Evolutionary conservation across 1,284 basidiomycete species (phyloP).

Genomic region (Puccinia horiana): DNA sequence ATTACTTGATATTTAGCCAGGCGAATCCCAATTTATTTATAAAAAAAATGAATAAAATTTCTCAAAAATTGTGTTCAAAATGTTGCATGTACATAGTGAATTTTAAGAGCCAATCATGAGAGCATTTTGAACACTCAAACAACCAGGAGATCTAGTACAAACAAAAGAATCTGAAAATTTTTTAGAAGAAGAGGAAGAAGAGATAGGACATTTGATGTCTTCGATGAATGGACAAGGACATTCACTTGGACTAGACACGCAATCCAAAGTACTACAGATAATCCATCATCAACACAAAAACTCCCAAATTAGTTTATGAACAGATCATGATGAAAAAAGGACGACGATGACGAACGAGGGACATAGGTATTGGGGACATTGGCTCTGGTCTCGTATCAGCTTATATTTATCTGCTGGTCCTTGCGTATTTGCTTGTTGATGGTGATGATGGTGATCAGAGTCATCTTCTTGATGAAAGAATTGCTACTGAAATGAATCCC

Average conservation of each 20-base stretch:
- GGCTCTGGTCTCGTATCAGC: neutral
- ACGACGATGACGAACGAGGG: constrained; percentile 11
- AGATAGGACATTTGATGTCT: constrained; percentile 45
- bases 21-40: too few species aligned
- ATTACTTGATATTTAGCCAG: too few species aligned
- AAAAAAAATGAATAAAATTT: too few species aligned
- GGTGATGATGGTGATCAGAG: neutral
- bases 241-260: constrained; percentile 27
- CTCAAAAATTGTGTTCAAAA: too few species aligned
- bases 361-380: constrained; percentile 34
- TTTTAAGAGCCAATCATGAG: constrained; percentile 22
- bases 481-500: constrained; percentile 1
- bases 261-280: constrained; percentile 21
- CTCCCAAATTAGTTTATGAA: neutral
- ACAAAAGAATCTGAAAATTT: constrained; percentile 14
- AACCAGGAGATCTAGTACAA: constrained; percentile 45
- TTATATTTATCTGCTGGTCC: neutral
- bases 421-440: neutral
- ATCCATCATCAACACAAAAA: neutral
- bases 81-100: too few species aligned
- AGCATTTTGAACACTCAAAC: constrained; percentile 21
- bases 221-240: constrained; percentile 41
- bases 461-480: constrained; percentile 34
- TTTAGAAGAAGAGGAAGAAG: neutral
- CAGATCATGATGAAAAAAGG: neutral